Percentiles rank a stretch among this genome's conserved stretches.
These are phyloP conservation scores for Cryptococcus maquisensis DNA, from an alignment of 1,284 basidiomycete species.

Conservation along the genomic window DNA sequence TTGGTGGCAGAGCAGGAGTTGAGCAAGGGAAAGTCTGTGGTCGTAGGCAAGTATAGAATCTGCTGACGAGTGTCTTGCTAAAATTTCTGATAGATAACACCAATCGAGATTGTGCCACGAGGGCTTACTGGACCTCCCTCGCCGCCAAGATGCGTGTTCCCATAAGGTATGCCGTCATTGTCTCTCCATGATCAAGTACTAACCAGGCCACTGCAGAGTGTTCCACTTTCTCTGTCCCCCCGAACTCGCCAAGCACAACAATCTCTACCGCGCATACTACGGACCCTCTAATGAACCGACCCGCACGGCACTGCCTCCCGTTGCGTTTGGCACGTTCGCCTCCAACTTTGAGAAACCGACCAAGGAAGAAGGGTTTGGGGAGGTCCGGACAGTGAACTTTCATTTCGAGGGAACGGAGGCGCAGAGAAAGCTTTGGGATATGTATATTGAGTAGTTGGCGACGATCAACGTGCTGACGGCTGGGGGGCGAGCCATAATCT, in stretches of 20 bases:
- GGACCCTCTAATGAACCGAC: conserved; percentile 26
- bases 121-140: conserved; percentile 64
- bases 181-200: neutral
- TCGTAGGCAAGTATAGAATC: conserved; percentile 60
- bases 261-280: conserved; percentile 69
- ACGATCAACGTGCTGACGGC: neutral
- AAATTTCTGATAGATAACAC: conserved; percentile 70
- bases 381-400: conserved; percentile 73
- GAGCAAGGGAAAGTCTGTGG: conserved; percentile 60
- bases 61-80: neutral
- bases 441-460: conserved; percentile 30
- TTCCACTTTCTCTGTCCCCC: conserved; percentile 66
- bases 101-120: conserved; percentile 66
- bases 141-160: conserved; percentile 58
- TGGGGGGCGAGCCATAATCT: too few species aligned
- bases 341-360: conserved; percentile 64
- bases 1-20: conserved; percentile 61
- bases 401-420: conserved; percentile 69
- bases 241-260: conserved; percentile 84
- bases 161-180: conserved; percentile 53
- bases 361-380: conserved; percentile 65
- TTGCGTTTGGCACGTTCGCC: conserved; percentile 61
- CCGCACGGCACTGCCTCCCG: conserved; percentile 61
- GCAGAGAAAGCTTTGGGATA: conserved; percentile 64
- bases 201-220: conserved; percentile 53